A percentile compares a stretch with the other conserved stretches of the same genome.
Conservation (phyloP, 108 stramenopile species). For the Nitzschia sp. region DNA sequence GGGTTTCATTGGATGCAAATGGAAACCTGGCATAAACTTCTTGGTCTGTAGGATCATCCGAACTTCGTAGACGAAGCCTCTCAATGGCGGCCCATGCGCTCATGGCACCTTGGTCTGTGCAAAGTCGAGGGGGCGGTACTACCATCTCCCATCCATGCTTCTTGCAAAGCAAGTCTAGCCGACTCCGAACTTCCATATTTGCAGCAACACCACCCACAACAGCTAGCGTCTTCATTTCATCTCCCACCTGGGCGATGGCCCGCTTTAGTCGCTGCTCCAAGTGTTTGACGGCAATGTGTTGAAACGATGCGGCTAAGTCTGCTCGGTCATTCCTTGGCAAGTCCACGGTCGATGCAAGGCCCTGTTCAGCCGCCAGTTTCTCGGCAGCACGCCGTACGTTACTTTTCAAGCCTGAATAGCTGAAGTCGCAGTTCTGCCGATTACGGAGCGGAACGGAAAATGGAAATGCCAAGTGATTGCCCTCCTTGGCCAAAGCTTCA, state of each 20-base stretch:
- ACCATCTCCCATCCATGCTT: conserved; percentile 72
- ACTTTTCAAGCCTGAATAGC: conserved; percentile 94
- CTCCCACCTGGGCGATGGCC: conserved; percentile 69
- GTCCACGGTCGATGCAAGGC: conserved; percentile 44
- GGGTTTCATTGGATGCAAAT: conserved; percentile 39
- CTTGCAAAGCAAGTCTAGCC: conserved; percentile 61
- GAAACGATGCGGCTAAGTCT: conserved; percentile 91
- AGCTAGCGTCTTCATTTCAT: conserved; percentile 78
- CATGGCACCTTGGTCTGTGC: conserved; percentile 97
- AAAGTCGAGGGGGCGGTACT: conserved; percentile 90
- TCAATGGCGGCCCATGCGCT: conserved; percentile 96
- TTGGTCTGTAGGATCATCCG: conserved; percentile 73
- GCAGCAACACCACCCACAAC: conserved; percentile 98
- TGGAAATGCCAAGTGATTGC: conserved; percentile 70
- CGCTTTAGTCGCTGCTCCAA: conserved; percentile 83
- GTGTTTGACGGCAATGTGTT: conserved; percentile 89
- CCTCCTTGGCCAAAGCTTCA: conserved; percentile 79
- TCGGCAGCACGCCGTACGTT: conserved; percentile 74
- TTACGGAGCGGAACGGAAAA: conserved; percentile 86
- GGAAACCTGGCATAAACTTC: conserved; percentile 87
- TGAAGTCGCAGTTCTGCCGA: conserved; percentile 92
- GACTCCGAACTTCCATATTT: conserved; percentile 82
- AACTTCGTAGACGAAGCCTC: conserved; percentile 73
- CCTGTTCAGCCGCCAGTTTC: conserved; percentile 54
- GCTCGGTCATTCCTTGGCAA: conserved; percentile 68